Evolutionary conservation across 805 yeast species (phyloP), one percentile per base, ranked within the genome.

Genomic region (Candida quercuum): DNA sequence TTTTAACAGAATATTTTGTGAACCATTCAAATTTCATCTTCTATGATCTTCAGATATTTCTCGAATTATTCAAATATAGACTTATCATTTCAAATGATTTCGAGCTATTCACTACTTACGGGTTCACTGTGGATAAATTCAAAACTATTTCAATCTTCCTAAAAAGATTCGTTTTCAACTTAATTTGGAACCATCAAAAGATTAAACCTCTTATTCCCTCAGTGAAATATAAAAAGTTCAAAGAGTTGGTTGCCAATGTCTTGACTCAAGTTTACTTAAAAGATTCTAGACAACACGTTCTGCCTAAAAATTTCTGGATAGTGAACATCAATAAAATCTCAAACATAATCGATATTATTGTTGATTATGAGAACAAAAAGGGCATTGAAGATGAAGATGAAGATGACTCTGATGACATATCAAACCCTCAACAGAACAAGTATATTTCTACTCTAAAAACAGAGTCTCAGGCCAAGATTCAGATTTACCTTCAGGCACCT

Each of bases 11-110:
- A 3, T 6, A 40, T 6, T 40, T 45, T n/a, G 11, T 24, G 6
- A 23, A 36, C 12, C 38, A 36, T 20, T 32, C 36, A 3, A 35
- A 45, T 22, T 50, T 59, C 33, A 29, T 54, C n/a, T 52, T 54
- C 42, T 43, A 51, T 23, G 60, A 61, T 23, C 52, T 82, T 2
- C 66, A 62, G 31, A 52, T 80, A 1, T 72, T 78, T 41, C 66
- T 81, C 40, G 86, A 83, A 45, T 51, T 82, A 9, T 71, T 78
- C 42, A 76, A 87, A 1, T 81, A 78, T 48, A 74, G 84, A 74
- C 57, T 84, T 29, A 69, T 76, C 19, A 76, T 84, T 8, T 72
- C 85, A 2, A 81, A 76, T 45, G 94, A 85, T 51, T 59, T 64
- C 10, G 89, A 80, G 46, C 59, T 80, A 33, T 70, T 73, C 38